A percentile compares a stretch with the other conserved stretches of the same genome.
These are phyloP conservation scores for Hyphodiscus hymeniophilus DNA, from an alignment of 495 filamentous ascomycete species.

Conservation along the genomic window DNA sequence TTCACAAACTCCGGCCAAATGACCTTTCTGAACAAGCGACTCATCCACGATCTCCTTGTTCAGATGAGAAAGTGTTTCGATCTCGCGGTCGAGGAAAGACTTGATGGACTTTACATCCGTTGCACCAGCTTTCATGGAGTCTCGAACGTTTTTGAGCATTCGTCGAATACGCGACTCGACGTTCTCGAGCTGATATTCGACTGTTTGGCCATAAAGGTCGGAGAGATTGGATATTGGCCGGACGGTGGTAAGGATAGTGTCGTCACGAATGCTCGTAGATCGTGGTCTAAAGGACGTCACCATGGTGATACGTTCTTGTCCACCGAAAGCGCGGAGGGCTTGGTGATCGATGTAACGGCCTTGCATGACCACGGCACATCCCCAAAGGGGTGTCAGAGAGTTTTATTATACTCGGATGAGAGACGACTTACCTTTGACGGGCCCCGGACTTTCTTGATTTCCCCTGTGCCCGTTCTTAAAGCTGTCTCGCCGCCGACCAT, in stretches of 20 bases:
- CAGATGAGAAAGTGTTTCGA: constrained; percentile 29
- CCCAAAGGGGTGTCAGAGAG: constrained; percentile 31
- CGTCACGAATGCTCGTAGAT: constrained; percentile 49
- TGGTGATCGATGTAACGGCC: constrained; percentile 67
- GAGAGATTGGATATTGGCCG: constrained; percentile 55
- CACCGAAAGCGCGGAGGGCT: constrained; percentile 55
- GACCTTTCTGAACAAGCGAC: constrained; percentile 37
- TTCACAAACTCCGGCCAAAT: constrained; percentile 16
- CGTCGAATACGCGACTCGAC: constrained; percentile 48
- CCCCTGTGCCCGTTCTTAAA: constrained; percentile 49
- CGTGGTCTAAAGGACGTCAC: constrained; percentile 65
- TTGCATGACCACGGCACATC: constrained; percentile 60
- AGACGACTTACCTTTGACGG: constrained; percentile 37
- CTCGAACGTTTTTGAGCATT: constrained; percentile 35
- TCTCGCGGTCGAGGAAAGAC: constrained; percentile 21
- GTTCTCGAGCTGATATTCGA: constrained; percentile 64
- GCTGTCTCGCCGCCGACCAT: constrained; percentile 72
- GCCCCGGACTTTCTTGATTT: constrained; percentile 59
- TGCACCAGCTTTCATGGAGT: constrained; percentile 35
- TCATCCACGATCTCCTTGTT: constrained; percentile 47
- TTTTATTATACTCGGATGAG: background rate
- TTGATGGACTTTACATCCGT: constrained; percentile 23
- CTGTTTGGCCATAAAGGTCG: constrained; percentile 63
- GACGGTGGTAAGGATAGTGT: constrained; percentile 59
- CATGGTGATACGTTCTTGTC: constrained; percentile 61